phyloP scores from a whole-genome alignment of 106 monocot genomes.

The Phalaenopsis aphrodite region DNA sequence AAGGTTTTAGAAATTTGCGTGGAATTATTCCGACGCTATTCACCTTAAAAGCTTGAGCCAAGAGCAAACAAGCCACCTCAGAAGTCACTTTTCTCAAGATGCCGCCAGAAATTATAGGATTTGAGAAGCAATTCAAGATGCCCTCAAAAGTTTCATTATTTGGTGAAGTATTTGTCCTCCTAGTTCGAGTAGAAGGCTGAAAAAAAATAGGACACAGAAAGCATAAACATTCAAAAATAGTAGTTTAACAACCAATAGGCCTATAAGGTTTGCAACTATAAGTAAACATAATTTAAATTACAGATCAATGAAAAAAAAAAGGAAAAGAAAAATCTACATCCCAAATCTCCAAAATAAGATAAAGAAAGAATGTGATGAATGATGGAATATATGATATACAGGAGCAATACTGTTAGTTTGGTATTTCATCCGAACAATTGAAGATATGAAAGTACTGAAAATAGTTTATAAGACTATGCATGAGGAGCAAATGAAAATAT shows the following conservation, averaged over 20 bases:
- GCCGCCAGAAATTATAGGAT: neutral
- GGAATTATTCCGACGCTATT: neutral
- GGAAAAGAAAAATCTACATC: neutral
- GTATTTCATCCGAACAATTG: neutral
- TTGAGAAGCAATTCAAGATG: constrained; percentile 14
- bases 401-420: neutral
- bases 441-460: neutral
- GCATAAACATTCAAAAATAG: neutral
- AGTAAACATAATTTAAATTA: neutral
- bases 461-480: neutral
- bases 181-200: constrained; percentile 3
- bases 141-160: constrained; percentile 4
- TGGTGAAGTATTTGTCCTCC: constrained; percentile 1
- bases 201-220: neutral
- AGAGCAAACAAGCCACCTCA: constrained; percentile 2
- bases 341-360: neutral
- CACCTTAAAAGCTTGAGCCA: constrained; percentile 8
- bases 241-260: neutral
- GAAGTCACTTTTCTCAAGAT: neutral
- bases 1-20: neutral
- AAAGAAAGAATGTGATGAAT: neutral
- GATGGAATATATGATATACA: neutral
- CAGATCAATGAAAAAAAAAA: neutral
- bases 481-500: too few relatives aligned
- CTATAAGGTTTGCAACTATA: neutral